Conservation (phyloP, 2,329 filamentous ascomycete species). For the Claviceps lovelessii region DNA sequence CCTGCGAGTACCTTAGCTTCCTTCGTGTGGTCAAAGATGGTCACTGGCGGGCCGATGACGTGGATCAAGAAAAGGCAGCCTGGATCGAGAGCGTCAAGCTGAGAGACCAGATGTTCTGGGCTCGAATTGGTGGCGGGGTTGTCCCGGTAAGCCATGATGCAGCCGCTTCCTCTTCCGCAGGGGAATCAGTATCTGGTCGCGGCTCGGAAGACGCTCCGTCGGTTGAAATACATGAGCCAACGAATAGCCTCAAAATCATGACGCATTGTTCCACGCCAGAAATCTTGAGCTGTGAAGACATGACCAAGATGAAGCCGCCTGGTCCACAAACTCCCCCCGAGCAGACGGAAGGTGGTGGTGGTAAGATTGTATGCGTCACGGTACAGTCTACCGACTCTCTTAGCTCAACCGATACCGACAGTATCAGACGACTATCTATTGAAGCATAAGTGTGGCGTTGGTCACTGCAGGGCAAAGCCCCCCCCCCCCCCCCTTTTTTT, state of each 20-base stretch:
- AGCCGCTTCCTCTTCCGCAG: slow-evolving; percentile 7
- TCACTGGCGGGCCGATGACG: slow-evolving; percentile 71
- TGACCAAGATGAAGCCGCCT: slow-evolving; percentile 1
- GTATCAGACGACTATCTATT: slow-evolving; percentile 14
- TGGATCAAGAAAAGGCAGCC: slow-evolving; percentile 70
- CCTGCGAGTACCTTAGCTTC: slow-evolving; percentile 87
- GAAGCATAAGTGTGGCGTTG: neutral
- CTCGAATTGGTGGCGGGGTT: slow-evolving; percentile 79
- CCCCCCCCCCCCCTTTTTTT: no score
- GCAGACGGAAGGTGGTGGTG: slow-evolving; percentile 13
- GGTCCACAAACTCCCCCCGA: slow-evolving; percentile 16
- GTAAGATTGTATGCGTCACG: slow-evolving; percentile 12
- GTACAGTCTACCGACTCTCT: slow-evolving; percentile 8
- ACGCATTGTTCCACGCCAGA: slow-evolving; percentile 1
- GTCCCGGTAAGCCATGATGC: slow-evolving; percentile 42
- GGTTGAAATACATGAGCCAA: neutral
- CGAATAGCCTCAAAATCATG: neutral
- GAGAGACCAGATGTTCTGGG: slow-evolving; percentile 95
- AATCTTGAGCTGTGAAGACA: neutral
- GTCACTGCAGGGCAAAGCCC: neutral
- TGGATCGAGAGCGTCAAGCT: slow-evolving; percentile 92
- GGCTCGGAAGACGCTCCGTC: neutral
- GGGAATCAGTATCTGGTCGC: neutral
- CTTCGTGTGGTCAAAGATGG: slow-evolving; percentile 84
- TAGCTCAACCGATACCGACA: slow-evolving; percentile 3